Conservation (phyloP, 352 stramenopile genomes). For the Pythium aquatile region DNA sequence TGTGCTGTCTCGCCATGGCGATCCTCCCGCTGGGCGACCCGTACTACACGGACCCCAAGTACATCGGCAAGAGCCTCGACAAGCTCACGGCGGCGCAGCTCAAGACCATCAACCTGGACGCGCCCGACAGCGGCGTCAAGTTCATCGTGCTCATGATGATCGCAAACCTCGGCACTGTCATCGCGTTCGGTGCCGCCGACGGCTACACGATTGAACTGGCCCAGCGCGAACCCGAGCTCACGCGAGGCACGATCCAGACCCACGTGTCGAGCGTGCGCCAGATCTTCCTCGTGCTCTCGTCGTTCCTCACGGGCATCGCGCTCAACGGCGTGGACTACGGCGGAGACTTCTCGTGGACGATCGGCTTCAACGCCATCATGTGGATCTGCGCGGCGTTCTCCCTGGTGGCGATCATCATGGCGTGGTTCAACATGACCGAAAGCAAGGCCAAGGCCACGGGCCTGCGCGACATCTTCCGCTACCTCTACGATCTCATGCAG, state of each 20-base stretch:
- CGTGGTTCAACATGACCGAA: constrained; percentile 26
- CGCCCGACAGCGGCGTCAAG: constrained; percentile 9
- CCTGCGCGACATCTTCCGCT: constrained; percentile 2
- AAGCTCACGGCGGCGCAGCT: constrained; percentile 15
- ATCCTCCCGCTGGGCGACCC: constrained; percentile 15
- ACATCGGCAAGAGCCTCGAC: background rate
- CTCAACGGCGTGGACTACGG: constrained; percentile 27
- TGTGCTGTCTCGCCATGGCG: constrained; percentile 23
- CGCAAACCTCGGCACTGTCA: constrained; percentile 26
- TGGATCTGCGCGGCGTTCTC: constrained; percentile 22
- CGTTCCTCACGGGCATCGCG: constrained; percentile 24
- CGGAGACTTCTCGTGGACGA: constrained; percentile 25
- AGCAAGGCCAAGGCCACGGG: background rate
- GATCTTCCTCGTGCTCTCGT: constrained; percentile 13
- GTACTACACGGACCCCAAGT: constrained; percentile 18
- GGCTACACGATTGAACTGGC: constrained; percentile 29
- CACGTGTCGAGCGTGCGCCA: constrained; percentile 19
- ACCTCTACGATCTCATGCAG: constrained; percentile 19
- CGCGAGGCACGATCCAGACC: constrained; percentile 27
- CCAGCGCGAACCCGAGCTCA: constrained; percentile 24
- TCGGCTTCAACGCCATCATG: constrained; percentile 26
- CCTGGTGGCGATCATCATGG: constrained; percentile 10
- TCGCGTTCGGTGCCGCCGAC: constrained; percentile 24
- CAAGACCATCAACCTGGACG: constrained; percentile 19
- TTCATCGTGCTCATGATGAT: constrained; percentile 24